Conservation (phyloP, 2,329 filamentous ascomycete genomes). For the Curvularia spicifera region DNA sequence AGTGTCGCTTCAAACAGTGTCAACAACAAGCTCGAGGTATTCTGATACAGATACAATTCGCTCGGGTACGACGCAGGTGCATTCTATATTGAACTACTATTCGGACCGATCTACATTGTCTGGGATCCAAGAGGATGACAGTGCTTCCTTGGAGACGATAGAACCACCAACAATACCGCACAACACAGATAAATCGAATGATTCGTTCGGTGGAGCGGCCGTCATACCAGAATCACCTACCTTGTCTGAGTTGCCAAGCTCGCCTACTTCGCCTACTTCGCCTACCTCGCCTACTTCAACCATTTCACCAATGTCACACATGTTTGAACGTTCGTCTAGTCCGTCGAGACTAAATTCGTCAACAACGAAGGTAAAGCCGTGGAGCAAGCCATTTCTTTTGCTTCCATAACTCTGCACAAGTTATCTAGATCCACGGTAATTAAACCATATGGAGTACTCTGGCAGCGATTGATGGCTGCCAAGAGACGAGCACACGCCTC, state of each 20-base stretch:
- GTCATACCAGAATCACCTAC: conserved; percentile 28
- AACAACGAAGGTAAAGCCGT: conserved; percentile 31
- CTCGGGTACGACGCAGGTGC: conserved; percentile 31
- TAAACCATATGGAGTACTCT: conserved; percentile 15
- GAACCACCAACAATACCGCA: conserved; percentile 20
- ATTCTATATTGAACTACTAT: conserved; percentile 43
- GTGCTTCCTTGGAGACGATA: conserved; percentile 37
- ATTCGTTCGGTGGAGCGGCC: conserved; percentile 24
- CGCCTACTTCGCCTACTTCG: conserved; percentile 3
- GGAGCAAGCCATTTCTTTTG: conserved; percentile 42
- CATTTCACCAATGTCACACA: conserved; percentile 12
- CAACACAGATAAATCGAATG: conserved; percentile 24
- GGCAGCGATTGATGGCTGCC: background rate
- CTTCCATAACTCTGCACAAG: conserved; percentile 28
- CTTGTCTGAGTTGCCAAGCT: conserved; percentile 15
- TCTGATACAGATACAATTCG: conserved; percentile 45
- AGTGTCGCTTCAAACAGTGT: conserved; percentile 37
- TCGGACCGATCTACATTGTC: conserved; percentile 38
- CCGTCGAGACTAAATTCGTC: conserved; percentile 22
- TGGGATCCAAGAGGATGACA: conserved; percentile 42
- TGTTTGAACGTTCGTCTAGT: conserved; percentile 23
- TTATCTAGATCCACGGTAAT: background rate
- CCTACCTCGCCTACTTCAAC: background rate
- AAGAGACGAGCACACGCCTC: background rate
- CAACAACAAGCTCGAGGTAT: conserved; percentile 33